These are phyloP conservation scores for Phytophthora pisi DNA, from an alignment of 352 stramenopile species.

Conservation along the genomic window DNA sequence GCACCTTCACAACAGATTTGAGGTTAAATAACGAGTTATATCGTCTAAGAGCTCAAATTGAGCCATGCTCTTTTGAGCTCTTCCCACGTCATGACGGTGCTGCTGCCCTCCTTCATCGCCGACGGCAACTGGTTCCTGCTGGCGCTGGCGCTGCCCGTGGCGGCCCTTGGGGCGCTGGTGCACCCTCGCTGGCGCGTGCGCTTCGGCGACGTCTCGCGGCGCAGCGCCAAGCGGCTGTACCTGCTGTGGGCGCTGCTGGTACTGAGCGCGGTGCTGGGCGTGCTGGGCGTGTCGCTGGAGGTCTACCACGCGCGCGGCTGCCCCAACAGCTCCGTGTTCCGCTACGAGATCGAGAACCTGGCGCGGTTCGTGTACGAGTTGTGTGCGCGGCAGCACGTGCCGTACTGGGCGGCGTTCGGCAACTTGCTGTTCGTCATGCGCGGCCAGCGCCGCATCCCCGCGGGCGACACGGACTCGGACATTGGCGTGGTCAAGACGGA, in stretches of 20 bases:
- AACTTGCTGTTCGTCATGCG: slow-evolving; percentile 81
- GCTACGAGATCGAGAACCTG: slow-evolving; percentile 70
- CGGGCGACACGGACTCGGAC: slow-evolving; percentile 82
- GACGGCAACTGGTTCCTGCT: slow-evolving; percentile 76
- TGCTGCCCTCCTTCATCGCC: slow-evolving; percentile 68
- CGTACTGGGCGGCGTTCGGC: slow-evolving; percentile 78
- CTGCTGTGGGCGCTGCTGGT: slow-evolving; percentile 57
- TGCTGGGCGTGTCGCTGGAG: slow-evolving; percentile 59
- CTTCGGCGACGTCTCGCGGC: slow-evolving; percentile 30
- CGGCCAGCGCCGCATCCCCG: slow-evolving; percentile 61
- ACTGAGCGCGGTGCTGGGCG: slow-evolving; percentile 30
- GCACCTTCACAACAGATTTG: background rate
- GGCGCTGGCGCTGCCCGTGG: slow-evolving; percentile 29
- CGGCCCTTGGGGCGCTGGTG: slow-evolving; percentile 38
- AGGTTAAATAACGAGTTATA: no score
- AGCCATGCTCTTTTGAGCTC: no score
- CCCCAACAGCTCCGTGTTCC: slow-evolving; percentile 71
- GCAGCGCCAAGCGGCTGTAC: slow-evolving; percentile 27
- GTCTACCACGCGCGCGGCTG: slow-evolving; percentile 66
- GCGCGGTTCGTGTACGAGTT: slow-evolving; percentile 70
- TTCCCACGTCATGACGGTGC: slow-evolving; percentile 51
- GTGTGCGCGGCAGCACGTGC: slow-evolving; percentile 49
- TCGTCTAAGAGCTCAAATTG: no score
- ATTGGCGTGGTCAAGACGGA: slow-evolving; percentile 66
- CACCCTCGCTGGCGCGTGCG: slow-evolving; percentile 48